phyloP scores from a whole-genome alignment of 495 filamentous ascomycete genomes.

The Lineolata rhizophorae region DNA sequence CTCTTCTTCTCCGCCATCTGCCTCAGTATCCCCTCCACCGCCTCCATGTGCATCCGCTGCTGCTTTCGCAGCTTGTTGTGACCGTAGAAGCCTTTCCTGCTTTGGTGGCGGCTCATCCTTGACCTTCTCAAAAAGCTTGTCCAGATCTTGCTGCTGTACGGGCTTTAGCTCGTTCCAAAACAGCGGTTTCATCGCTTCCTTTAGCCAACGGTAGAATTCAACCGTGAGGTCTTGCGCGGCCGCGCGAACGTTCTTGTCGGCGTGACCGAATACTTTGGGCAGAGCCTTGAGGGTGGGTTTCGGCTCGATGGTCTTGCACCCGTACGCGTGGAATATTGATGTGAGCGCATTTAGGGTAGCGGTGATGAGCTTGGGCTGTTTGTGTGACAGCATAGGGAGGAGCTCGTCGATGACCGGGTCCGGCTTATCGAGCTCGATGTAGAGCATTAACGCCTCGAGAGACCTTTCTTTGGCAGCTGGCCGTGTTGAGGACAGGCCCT shows the following conservation, averaged over 20 bases:
- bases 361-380: constrained; percentile 85
- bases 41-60: constrained; percentile 35
- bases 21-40: constrained; percentile 18
- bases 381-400: constrained; percentile 64
- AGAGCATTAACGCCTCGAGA: constrained; percentile 68
- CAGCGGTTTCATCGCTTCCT: constrained; percentile 93
- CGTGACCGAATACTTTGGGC: constrained; percentile 83
- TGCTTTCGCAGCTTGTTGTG: constrained; percentile 68
- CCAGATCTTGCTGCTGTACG: constrained; percentile 83
- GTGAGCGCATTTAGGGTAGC: constrained; percentile 62
- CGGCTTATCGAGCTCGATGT: constrained; percentile 74
- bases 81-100: constrained; percentile 71
- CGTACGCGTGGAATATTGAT: constrained; percentile 73
- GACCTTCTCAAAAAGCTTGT: constrained; percentile 80
- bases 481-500: constrained; percentile 69
- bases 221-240: constrained; percentile 83
- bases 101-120: constrained; percentile 76
- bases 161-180: constrained; percentile 95
- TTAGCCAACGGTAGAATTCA: constrained; percentile 91
- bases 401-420: constrained; percentile 80
- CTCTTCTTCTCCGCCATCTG: constrained; percentile 38
- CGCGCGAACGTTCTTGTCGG: constrained; percentile 94
- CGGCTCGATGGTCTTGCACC: constrained; percentile 88
- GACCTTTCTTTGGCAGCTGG: constrained; percentile 73
- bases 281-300: constrained; percentile 83